Evolutionary conservation across 2,329 filamentous ascomycete genomes (phyloP).

Genomic region (Pseudogymnoascus sp.): DNA sequence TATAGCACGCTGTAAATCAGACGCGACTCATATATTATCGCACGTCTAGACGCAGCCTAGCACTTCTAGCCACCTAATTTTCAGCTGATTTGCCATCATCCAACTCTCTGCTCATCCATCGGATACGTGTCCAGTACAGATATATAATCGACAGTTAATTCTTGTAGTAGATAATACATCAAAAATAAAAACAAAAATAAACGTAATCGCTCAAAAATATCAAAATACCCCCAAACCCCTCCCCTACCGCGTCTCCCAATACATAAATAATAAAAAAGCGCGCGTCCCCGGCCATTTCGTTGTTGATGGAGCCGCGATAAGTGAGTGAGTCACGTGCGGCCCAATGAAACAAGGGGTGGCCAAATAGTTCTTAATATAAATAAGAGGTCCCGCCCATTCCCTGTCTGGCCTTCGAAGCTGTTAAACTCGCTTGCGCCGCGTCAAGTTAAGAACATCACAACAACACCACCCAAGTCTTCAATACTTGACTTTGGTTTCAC

Average conservation of each 20-base stretch:
- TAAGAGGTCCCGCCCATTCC: constrained; percentile 5
- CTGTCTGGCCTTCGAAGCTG: not conserved
- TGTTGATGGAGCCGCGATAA: not conserved
- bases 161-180: not conserved
- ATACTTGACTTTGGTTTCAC: constrained; percentile 4
- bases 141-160: not conserved
- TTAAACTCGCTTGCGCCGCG: constrained; percentile 1
- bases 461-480: constrained; percentile 9
- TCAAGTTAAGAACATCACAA: constrained; percentile 6
- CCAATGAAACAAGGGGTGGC: constrained; percentile 6
- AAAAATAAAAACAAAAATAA: not conserved
- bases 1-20: not conserved
- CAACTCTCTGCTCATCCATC: not conserved
- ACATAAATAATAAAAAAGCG: not conserved
- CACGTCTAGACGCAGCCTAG: not conserved
- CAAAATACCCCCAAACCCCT: not conserved
- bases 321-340: not conserved
- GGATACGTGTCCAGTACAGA: not conserved
- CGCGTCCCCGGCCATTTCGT: not conserved
- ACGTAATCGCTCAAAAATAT: too few relatives aligned
- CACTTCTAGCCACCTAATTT: not conserved
- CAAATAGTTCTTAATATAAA: constrained; percentile 8
- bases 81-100: not conserved
- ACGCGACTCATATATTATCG: not conserved
- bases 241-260: not conserved